phyloP scores from a whole-genome alignment of 2,329 filamentous ascomycete species.

The Diaporthe australafricana region DNA sequence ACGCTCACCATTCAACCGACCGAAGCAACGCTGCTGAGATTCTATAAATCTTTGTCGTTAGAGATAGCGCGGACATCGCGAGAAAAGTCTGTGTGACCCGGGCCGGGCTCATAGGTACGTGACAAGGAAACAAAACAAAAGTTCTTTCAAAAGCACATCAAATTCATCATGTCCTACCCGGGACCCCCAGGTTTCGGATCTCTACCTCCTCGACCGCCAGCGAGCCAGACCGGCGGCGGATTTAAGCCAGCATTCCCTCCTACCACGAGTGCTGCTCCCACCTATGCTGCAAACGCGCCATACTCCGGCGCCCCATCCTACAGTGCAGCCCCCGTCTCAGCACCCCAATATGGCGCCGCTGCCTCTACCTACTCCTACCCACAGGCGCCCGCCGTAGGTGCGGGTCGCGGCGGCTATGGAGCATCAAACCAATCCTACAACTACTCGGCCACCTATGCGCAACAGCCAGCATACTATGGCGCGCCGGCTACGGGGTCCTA shows the following conservation, averaged over 20 bases:
- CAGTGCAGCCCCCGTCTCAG: constrained; percentile 48
- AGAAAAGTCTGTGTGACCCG: constrained; percentile 37
- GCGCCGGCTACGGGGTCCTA: constrained; percentile 55
- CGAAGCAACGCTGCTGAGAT: neutral
- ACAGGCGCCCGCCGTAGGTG: constrained; percentile 50
- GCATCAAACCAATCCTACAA: constrained; percentile 38
- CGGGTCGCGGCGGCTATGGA: constrained; percentile 45
- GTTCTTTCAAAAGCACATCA: constrained; percentile 50
- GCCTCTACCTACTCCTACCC: constrained; percentile 44
- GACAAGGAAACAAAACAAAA: constrained; percentile 45
- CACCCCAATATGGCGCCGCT: constrained; percentile 57
- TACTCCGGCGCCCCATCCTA: constrained; percentile 52
- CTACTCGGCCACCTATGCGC: constrained; percentile 46
- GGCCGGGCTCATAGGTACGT: constrained; percentile 65
- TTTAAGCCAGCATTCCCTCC: constrained; percentile 66
- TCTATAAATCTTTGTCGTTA: neutral
- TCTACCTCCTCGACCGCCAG: constrained; percentile 82
- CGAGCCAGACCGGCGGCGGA: constrained; percentile 57
- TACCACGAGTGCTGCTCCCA: constrained; percentile 48
- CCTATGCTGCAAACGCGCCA: constrained; percentile 42
- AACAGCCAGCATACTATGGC: constrained; percentile 55
- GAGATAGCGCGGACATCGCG: neutral
- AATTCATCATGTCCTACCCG: constrained; percentile 87
- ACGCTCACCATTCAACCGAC: neutral
- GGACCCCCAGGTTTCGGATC: constrained; percentile 84